Percentiles rank a stretch among this genome's conserved stretches.
Conservation (phyloP, 257 asterid species). For the Scutellaria baicalensis region DNA sequence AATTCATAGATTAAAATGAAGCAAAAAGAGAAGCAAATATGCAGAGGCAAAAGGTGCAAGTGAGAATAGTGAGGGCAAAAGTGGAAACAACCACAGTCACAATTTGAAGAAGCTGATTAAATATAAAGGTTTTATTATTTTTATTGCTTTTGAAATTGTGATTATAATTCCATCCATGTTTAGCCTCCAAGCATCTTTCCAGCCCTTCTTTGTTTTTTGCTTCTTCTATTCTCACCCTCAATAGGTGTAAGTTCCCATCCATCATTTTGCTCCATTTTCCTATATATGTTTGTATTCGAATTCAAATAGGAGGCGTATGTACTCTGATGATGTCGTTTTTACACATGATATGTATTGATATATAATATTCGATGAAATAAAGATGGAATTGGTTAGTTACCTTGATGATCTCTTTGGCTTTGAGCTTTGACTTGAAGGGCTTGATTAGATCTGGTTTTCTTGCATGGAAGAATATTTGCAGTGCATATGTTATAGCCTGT, state of each 20-base stretch:
- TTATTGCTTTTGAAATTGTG: background rate
- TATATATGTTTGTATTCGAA: background rate
- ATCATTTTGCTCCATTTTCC: conserved; percentile 33
- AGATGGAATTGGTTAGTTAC: conserved; percentile 2
- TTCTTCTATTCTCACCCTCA: conserved; percentile 40
- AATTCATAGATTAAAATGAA: conserved; percentile 28
- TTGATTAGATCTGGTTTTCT: conserved; percentile 4
- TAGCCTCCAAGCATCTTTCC: conserved; percentile 24
- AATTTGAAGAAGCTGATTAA: conserved; percentile 16
- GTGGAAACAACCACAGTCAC: conserved; percentile 21
- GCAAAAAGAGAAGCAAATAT: conserved; percentile 24
- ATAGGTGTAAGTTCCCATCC: conserved; percentile 30
- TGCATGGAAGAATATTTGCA: conserved; percentile 9
- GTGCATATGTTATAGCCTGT: background rate
- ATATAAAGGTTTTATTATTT: background rate
- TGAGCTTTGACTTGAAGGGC: conserved; percentile 30
- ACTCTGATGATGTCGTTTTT: too few species aligned
- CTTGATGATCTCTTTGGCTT: conserved; percentile 25
- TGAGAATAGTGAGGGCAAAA: conserved; percentile 35
- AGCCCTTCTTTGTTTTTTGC: conserved; percentile 37
- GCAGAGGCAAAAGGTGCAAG: conserved; percentile 34
- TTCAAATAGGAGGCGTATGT: too few species aligned
- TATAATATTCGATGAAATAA: too few species aligned
- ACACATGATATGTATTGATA: too few species aligned
- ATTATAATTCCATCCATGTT: conserved; percentile 30